Base-by-base conservation (phyloP, 257 asterid genomes). In the Leonotis leonurus region DNA sequence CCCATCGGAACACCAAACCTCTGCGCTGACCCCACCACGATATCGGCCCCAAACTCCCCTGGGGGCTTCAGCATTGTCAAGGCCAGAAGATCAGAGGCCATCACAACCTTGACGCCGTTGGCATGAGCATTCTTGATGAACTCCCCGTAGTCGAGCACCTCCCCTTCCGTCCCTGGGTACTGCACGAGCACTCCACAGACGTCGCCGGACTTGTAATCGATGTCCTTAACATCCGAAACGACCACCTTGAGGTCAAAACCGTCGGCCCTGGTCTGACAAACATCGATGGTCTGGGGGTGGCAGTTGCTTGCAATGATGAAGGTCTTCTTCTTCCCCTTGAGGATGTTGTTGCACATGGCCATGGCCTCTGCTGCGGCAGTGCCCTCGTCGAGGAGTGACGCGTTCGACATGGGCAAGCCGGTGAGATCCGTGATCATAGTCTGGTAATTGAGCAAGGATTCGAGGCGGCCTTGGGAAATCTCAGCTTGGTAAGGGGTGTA, bases 1-100 rank as follows among this genome's bases (percentile, higher is more conserved):
- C 99, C 99, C 99, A 93, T 89, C 0, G 99, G 99, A 46, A 93
- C 99, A 24, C 99, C 99, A 75, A 93, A 93, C 78, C 99, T 87
- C 81, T 93, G 99, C 30, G 99, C 99, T 0, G 99, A 93, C 10
- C 99, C 97, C 20, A 93, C 85, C 70, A 83, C 99, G 64, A 93
- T 89, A 77, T 93, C 99, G 0, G 94, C 99, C 6, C 96, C 97
- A 52, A 89, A 56, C 73, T 93, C 99, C 4, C 97, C 99, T 0
- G 99, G 99, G 0, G 99, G 96, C 80, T 83, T 93, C 85, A 93
- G 62, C 89, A 93, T 46, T 0, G 93, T 87, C 90, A 93, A 71
- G 12, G 99, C 96, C 78, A 93, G 62, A 67, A 93, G 78, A 74
- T 93, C 99, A 6, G 96, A 75, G 0, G 97, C 99, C 97, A 93